Evolutionary conservation across 192 early-diverging fungal species (phyloP).

Genomic region (Chytriomyces confervae): DNA sequence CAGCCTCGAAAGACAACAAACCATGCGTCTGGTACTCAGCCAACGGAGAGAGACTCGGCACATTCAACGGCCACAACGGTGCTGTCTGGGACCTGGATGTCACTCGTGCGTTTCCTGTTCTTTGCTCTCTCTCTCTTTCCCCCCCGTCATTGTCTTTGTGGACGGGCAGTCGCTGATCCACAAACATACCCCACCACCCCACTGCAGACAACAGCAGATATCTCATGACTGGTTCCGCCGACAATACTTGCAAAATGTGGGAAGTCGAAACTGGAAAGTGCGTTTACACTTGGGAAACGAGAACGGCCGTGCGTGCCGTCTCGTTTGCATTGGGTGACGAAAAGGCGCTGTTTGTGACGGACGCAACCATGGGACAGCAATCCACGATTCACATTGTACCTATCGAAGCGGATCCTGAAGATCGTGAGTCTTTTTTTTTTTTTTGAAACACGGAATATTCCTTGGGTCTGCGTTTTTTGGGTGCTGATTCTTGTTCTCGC

Average conservation of each 20-base stretch:
- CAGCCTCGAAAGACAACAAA: conserved; percentile 91
- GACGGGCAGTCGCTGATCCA: too few species aligned
- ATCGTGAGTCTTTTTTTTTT: conserved; percentile 55
- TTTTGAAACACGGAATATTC: neutral
- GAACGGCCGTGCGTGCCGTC: conserved; percentile 89
- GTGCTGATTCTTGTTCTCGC: neutral
- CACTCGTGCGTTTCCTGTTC: conserved; percentile 66
- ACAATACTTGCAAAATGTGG: conserved; percentile 92
- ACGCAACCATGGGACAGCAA: conserved; percentile 91
- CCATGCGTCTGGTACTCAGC: conserved; percentile 96
- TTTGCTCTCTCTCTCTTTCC: neutral
- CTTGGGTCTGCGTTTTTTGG: neutral
- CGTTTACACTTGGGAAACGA: conserved; percentile 89
- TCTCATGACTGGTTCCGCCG: conserved; percentile 87
- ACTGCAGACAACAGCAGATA: conserved; percentile 71
- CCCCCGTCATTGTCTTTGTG: neutral
- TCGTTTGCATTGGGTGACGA: conserved; percentile 89
- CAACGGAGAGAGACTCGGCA: conserved; percentile 96
- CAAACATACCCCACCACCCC: neutral
- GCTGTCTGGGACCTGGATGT: conserved; percentile 95
- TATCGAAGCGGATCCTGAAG: conserved; percentile 67
- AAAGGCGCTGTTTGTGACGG: conserved; percentile 90
- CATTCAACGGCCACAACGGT: conserved; percentile 85
- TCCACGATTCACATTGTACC: conserved; percentile 84
- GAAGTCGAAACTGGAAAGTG: conserved; percentile 87